Evolutionary conservation across 345 rosid genomes (phyloP).

Genomic region (Leavenworthia alabamica): DNA sequence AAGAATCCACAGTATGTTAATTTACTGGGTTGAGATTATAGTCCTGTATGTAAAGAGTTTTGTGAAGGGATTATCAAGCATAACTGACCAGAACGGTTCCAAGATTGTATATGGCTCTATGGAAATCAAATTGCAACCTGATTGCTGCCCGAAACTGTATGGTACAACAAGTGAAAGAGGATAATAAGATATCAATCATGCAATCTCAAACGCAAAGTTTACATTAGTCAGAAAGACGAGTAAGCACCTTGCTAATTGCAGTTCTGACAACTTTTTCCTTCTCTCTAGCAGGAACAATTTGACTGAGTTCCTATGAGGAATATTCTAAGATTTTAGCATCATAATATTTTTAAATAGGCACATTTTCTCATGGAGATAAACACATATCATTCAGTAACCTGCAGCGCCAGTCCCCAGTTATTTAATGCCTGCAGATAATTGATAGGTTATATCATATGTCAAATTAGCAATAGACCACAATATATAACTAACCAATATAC

Average conservation of each 20-base stretch:
- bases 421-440: slow-evolving; percentile 90
- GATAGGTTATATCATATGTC: slow-evolving; percentile 7
- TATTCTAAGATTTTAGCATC: not conserved
- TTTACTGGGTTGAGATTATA: no score
- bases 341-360: not conserved
- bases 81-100: slow-evolving; percentile 92
- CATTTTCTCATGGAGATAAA: slow-evolving; percentile 11
- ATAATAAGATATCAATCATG: not conserved
- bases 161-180: not conserved
- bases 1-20: not conserved
- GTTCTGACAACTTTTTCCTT: slow-evolving; percentile 85
- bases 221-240: slow-evolving; percentile 22
- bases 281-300: slow-evolving; percentile 91
- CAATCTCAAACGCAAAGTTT: slow-evolving; percentile 23
- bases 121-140: slow-evolving; percentile 91
- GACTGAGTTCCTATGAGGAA: slow-evolving; percentile 75
- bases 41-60: not conserved
- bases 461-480: not conserved
- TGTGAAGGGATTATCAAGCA: slow-evolving; percentile 10
- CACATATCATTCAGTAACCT: slow-evolving; percentile 41
- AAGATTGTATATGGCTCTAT: slow-evolving; percentile 94
- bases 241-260: slow-evolving; percentile 88
- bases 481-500: not conserved
- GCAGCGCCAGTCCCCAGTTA: slow-evolving; percentile 97
- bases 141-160: slow-evolving; percentile 95